These are phyloP conservation scores for Cladophialophora carrionii DNA, from an alignment of 2,329 filamentous ascomycete species.

Conservation along the genomic window DNA sequence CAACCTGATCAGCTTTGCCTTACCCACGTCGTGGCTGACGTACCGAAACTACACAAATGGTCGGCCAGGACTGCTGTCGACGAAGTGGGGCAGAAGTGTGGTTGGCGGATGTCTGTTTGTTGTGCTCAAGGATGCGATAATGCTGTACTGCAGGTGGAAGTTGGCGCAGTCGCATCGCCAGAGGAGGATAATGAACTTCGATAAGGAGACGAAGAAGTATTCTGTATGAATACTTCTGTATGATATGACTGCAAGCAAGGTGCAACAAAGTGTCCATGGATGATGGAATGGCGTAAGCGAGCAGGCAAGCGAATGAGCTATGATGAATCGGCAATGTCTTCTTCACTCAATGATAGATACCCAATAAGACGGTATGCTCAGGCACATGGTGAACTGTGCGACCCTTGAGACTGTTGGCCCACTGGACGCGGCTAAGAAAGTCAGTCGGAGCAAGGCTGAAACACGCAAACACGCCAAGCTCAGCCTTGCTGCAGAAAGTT, in stretches of 20 bases:
- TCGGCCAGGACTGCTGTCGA: constrained; percentile 71
- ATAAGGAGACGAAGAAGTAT: constrained; percentile 47
- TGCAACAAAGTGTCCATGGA: not conserved
- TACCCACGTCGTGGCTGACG: constrained; percentile 71
- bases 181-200: constrained; percentile 53
- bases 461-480: constrained; percentile 24
- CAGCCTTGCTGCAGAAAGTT: constrained; percentile 22
- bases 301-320: not conserved
- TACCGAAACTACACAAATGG: constrained; percentile 46
- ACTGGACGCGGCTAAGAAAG: not conserved
- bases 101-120: constrained; percentile 88
- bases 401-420: not conserved
- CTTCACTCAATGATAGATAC: constrained; percentile 23
- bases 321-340: constrained; percentile 7
- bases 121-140: constrained; percentile 71
- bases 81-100: constrained; percentile 85
- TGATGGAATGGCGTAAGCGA: not conserved
- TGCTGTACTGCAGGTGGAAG: constrained; percentile 61
- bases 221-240: constrained; percentile 25
- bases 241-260: not conserved
- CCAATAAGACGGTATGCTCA: constrained; percentile 6
- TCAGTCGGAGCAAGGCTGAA: constrained; percentile 6
- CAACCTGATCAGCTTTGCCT: constrained; percentile 67
- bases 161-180: constrained; percentile 53
- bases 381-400: not conserved